Base-by-base conservation (phyloP, 2,329 filamentous ascomycete genomes). In the Cercospora citrullina region DNA sequence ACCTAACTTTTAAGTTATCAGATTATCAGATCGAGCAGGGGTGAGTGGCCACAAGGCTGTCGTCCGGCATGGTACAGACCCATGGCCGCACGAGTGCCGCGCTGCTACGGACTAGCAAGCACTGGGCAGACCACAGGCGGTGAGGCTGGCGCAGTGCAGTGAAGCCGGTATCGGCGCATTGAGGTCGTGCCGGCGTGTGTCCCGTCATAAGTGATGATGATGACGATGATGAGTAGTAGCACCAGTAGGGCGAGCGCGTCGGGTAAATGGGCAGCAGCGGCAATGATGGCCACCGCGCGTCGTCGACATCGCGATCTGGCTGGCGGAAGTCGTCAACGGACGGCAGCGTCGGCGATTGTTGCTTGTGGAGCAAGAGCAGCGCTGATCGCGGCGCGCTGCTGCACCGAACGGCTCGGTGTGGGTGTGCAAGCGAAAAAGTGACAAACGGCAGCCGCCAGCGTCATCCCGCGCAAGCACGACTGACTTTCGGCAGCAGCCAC, bases 1-100 rank as follows among this genome's bases (percentile, higher is more conserved):
- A 58, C 53, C 53, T 30, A 58, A 33, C 26, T 58, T 58, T 58
- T 58, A 58, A 30, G 53, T 58, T 58, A 58, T 58, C 53, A 58
- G 53, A 58, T 58, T 31, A 58, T 58, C 53, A 58, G 53, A 58
- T 58, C 5, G 30, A 18, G 23, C 53, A 23, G n/a, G 53, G 53
- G 53, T 58, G 45, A 14, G 45, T 23, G 45, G 45, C 10, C 45
- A 6, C 21, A n/a, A 51, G 45, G 45, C 18, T 23, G 18, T 51
- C 12, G 9, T 23, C 4, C 21, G 45, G 18, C 18, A 21, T 18
- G 45, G 45, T 51, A 26, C 45, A 23, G 45, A 51, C 45, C 21
- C 45, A 23, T 23, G 21, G 21, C 45, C 14, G 18, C 10, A 51
- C 5, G 18, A 23, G 5, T 51, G 18, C 45, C 45, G 45, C 18